Percentiles rank a stretch among this genome's conserved stretches.
These are phyloP conservation scores for Salix viminalis DNA, from an alignment of 345 rosid genomes.

Conservation along the genomic window DNA sequence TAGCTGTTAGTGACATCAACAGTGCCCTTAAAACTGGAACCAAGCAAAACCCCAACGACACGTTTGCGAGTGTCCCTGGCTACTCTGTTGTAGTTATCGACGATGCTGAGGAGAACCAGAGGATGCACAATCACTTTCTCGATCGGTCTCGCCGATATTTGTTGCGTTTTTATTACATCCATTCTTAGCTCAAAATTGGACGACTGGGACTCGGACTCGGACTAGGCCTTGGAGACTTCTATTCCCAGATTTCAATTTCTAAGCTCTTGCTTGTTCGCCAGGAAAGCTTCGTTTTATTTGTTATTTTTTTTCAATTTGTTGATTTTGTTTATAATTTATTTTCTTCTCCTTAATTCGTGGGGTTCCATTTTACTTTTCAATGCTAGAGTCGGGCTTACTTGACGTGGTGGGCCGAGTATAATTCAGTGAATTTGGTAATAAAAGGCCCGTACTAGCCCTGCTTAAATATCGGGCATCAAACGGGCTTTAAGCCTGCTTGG, in stretches of 20 bases:
- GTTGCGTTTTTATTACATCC: conserved; percentile 96
- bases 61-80: conserved; percentile 27
- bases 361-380: background rate
- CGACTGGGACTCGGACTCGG: background rate
- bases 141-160: conserved; percentile 67
- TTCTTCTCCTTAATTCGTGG: background rate
- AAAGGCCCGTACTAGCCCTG: background rate
- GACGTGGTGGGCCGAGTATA: too few relatives aligned
- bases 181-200: conserved; percentile 21
- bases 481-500: background rate
- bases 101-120: conserved; percentile 89
- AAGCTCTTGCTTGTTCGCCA: background rate
- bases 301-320: background rate
- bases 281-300: background rate
- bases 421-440: background rate
- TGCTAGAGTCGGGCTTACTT: background rate
- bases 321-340: background rate
- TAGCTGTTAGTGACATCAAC: conserved; percentile 32
- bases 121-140: conserved; percentile 97
- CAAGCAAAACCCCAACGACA: conserved; percentile 31
- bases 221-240: background rate
- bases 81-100: conserved; percentile 60
- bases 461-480: background rate
- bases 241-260: background rate
- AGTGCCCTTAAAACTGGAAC: conserved; percentile 26